Evolutionary conservation across 2,329 filamentous ascomycete genomes (phyloP), one percentile per base, ranked within the genome.

Genomic region (Aspergillus fijiensis): DNA sequence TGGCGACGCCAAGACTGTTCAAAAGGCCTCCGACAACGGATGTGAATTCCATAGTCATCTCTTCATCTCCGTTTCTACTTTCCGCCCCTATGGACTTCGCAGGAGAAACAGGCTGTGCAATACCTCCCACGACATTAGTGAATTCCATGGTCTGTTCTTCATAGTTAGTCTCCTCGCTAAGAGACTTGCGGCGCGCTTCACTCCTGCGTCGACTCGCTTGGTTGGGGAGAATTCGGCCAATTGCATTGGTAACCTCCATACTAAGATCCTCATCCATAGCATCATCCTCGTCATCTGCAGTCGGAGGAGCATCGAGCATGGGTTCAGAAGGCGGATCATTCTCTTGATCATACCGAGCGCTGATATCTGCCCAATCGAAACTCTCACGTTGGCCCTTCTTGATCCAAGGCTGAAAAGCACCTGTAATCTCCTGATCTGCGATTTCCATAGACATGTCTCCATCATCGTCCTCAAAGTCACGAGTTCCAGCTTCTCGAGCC

Each of bases 211-310:
- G 72, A 60, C 63, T 65, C 9, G 69, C 55, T 19, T 75, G 68
- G 33, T 76, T 81, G 5, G 82, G 78, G 21, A 96, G 76, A 57
- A 98, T 97, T 3, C 88, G 85, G 9, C 94, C 94, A 56, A 96
- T 81, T 9, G 87, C 91, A 57, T 86, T 87, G 2, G 94, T 97
- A 7, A 97, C 91, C 68, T 98, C 94, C 94, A 98, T 97, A 23
- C 91, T 95, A 82, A 96, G 88, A 45, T 93, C 91, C 64, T 86
- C 84, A 21, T 84, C 83, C 25, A 83, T 81, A 5, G 77, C 72
- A 25, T 81, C 55, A 80, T 76, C 60, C 74, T 74, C 27, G 63
- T 61, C 58, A 63, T 69, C 61, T 16, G 59, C 49, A 47, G 50
- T 3, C 16, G 49, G 60, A 11, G 61, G 50, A 52, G 63, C 54